Conservation (phyloP, 2,329 filamentous ascomycete genomes). For the Neonectria magnoliae region DNA sequence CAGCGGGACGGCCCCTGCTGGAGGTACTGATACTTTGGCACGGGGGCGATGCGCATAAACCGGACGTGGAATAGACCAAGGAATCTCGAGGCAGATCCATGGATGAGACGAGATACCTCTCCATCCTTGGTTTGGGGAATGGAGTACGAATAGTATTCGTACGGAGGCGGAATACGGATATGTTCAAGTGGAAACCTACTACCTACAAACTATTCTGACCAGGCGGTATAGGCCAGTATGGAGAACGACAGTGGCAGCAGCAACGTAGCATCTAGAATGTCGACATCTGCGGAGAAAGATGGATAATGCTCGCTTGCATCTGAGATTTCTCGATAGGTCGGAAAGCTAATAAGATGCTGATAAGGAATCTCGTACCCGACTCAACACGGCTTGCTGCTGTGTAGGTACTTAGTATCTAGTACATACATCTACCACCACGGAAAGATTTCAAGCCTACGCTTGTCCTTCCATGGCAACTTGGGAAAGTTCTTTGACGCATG, state of each 20-base stretch:
- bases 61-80: constrained; percentile 7
- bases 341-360: background rate
- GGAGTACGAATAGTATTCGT: background rate
- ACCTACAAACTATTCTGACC: background rate
- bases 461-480: constrained; percentile 7
- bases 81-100: constrained; percentile 5
- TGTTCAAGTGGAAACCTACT: background rate
- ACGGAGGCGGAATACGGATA: background rate
- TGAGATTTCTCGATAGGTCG: background rate
- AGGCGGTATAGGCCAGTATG: background rate
- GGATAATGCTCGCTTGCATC: background rate
- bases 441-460: constrained; percentile 6
- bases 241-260: background rate
- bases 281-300: background rate
- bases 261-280: background rate
- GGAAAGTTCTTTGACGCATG: constrained; percentile 4
- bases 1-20: background rate
- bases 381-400: background rate
- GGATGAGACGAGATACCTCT: constrained; percentile 13
- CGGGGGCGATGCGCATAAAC: constrained; percentile 1
- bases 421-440: background rate
- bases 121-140: background rate
- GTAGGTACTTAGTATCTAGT: too few species aligned
- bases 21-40: constrained; percentile 15
- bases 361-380: background rate